Evolutionary conservation across 164 flowering plant species (phyloP), one percentile per base, ranked within the genome.

Genomic region (Amborella trichopoda): DNA sequence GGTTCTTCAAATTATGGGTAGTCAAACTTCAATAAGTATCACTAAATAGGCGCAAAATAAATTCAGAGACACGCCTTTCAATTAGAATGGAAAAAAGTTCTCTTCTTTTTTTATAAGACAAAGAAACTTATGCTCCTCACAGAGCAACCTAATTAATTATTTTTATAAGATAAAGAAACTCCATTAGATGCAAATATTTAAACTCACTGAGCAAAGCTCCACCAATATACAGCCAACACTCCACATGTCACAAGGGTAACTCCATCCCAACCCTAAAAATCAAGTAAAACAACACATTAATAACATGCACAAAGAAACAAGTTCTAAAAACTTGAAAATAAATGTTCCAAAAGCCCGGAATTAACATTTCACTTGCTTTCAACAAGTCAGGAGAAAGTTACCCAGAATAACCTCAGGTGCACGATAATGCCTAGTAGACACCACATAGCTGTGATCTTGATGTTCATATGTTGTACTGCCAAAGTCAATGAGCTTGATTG

Each of bases 401-500:
- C 95, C 95, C 36, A 84, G 55, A 34, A 80, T 80, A 55, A 80
- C 88, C 55, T 80, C 88, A 9, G 81, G 88, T 24, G 88, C 88
- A 53, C 81, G 83, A 49, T 77, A 80, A 63, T 80, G 88, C 17
- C 81, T 65, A 33, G 83, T 80, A 28, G 83, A 75, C 30, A 88
- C 97, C 10, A 88, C 73, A 62, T 84, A 88, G 55, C 51, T 84
- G 61, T 88, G 94, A 70, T 80, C 87, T 59, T 81, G 94, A 60
- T 78, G 79, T 40, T 84, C 94, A 71, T 64, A 75, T 12, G 95
- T 76, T 48, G 93, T 88, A 53, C 97, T 88, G 32, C 97, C 95
- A 65, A 88, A 88, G 63, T 88, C 97, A 72, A 88, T 88, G 27
- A 88, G 83, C 70, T 84, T 88, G 52, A 89, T 80, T 28, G 95